These are phyloP conservation scores for Grifola frondosa DNA, from an alignment of 1,284 basidiomycete genomes.

Conservation along the genomic window DNA sequence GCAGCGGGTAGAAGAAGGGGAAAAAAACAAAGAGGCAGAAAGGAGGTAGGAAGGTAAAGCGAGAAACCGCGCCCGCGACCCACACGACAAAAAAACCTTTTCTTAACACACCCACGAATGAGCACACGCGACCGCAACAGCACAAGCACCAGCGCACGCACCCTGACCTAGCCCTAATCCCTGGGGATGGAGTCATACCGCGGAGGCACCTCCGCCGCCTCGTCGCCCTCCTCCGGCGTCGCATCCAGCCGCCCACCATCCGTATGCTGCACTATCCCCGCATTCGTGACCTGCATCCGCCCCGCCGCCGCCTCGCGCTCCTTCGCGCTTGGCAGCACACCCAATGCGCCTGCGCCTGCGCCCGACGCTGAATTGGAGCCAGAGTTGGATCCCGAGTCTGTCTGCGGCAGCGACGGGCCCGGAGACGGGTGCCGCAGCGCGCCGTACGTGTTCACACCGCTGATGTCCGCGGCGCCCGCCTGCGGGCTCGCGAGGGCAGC, in stretches of 20 bases:
- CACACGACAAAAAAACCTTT: not conserved
- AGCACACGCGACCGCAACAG: too few relatives aligned
- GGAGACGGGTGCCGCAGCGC: constrained; percentile 25
- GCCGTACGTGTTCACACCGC: constrained; percentile 12
- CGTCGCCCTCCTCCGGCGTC: constrained; percentile 22
- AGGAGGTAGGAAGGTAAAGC: not conserved
- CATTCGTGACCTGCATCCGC: constrained; percentile 1
- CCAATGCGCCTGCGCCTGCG: constrained; percentile 7
- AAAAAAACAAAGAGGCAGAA: not conserved
- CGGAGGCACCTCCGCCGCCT: constrained; percentile 34
- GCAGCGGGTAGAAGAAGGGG: not conserved
- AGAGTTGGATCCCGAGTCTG: constrained; percentile 14
- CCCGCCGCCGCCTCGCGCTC: constrained; percentile 32
- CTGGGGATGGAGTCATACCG: constrained; percentile 34
- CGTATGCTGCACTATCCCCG: constrained; percentile 29
- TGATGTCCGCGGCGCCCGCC: constrained; percentile 12
- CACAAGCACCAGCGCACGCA: too few relatives aligned
- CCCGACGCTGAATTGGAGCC: constrained; percentile 11
- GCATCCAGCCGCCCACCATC: constrained; percentile 29
- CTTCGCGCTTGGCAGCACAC: constrained; percentile 30
- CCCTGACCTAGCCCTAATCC: too few relatives aligned
- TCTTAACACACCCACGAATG: not conserved
- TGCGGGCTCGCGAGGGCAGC: constrained; percentile 22
- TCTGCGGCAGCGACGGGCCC: constrained; percentile 26
- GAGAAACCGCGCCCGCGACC: too few relatives aligned